Evolutionary conservation across 192 early-diverging fungal species (phyloP).

Genomic region (Backusella macrospora): DNA sequence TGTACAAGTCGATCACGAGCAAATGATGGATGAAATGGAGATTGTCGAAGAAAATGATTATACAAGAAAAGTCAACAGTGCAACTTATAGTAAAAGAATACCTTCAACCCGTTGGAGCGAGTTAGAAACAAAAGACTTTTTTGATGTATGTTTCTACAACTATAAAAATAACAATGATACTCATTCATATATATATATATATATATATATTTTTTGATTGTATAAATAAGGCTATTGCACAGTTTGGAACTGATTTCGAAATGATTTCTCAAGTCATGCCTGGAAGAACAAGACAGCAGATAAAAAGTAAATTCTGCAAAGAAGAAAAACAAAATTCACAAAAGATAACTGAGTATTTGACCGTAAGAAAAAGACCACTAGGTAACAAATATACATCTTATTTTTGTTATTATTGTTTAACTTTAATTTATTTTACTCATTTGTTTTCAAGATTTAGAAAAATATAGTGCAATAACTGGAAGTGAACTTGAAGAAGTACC

Average conservation of each 20-base stretch:
- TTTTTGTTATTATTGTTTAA: background rate
- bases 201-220: conserved; percentile 6
- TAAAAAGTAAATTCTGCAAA: conserved; percentile 36
- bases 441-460: conserved; percentile 8
- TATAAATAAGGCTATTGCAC: conserved; percentile 27
- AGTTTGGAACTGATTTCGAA: conserved; percentile 46
- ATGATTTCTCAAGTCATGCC: conserved; percentile 37
- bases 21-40: conserved; percentile 20
- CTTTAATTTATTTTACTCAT: background rate
- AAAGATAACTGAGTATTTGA: conserved; percentile 34
- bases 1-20: conserved; percentile 10
- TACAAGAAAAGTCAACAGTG: conserved; percentile 22
- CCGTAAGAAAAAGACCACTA: conserved; percentile 29
- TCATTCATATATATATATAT: background rate
- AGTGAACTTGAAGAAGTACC: conserved; percentile 28
- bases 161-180: background rate
- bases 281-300: conserved; percentile 29
- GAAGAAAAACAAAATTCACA: conserved; percentile 32
- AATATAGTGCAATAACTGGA: conserved; percentile 17
- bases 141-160: conserved; percentile 21
- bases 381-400: conserved; percentile 10
- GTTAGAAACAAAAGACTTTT: conserved; percentile 35
- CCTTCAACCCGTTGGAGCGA: conserved; percentile 21
- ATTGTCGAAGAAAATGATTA: conserved; percentile 33
- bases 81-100: conserved; percentile 16